Conservation (phyloP, 805 yeast species). For the Candida sithepensis region DNA sequence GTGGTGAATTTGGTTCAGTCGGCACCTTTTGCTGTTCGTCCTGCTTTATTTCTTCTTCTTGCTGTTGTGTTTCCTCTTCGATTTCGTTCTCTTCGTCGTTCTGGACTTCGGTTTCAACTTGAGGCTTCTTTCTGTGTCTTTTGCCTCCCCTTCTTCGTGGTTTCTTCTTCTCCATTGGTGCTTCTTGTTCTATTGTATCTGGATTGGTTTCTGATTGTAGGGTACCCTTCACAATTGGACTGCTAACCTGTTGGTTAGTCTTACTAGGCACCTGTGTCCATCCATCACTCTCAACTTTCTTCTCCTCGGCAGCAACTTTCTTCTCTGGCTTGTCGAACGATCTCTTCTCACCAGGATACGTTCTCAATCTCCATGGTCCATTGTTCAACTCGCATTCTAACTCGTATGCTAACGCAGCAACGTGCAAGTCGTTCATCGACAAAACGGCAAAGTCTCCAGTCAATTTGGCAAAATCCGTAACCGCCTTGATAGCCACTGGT, state of each 20-base stretch:
- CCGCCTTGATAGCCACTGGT: constrained; percentile 56
- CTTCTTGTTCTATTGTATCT: constrained; percentile 4
- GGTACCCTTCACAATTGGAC: constrained; percentile 7
- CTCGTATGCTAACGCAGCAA: constrained; percentile 88
- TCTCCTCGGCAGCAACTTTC: constrained; percentile 4
- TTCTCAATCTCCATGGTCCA: constrained; percentile 70
- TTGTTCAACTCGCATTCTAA: constrained; percentile 66
- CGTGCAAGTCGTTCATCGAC: constrained; percentile 87
- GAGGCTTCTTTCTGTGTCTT: constrained; percentile 53
- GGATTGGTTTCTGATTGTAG: constrained; percentile 1
- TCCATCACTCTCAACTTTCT: constrained; percentile 3
- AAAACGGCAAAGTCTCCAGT: constrained; percentile 92
- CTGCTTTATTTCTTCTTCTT: constrained; percentile 6
- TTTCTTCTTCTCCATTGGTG: constrained; percentile 29
- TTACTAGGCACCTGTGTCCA: constrained; percentile 14
- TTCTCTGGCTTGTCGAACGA: constrained; percentile 18
- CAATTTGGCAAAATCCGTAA: constrained; percentile 69
- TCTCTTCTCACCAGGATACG: constrained; percentile 62
- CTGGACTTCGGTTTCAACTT: constrained; percentile 3
- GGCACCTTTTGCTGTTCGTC: constrained; percentile 7
- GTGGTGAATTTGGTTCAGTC: not conserved
- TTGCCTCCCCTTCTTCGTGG: constrained; percentile 62
- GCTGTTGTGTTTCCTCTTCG: constrained; percentile 2
- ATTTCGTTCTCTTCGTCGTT: constrained; percentile 6
- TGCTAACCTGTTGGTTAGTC: not conserved